phyloP scores from a whole-genome alignment of 176 grass and related monocot genomes.

The Oryza glumipatula region DNA sequence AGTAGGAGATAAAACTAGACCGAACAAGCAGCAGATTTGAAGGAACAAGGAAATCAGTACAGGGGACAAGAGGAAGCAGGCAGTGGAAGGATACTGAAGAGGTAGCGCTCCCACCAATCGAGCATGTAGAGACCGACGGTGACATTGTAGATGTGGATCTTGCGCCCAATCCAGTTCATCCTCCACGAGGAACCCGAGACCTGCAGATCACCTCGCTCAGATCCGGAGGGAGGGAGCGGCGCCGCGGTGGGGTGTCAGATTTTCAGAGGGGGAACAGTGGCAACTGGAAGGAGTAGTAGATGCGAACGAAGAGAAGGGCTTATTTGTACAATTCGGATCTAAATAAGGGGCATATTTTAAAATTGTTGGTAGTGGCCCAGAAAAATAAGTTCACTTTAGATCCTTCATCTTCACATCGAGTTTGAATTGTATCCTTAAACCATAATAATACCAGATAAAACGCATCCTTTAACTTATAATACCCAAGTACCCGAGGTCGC shows the following conservation, averaged over 20 bases:
- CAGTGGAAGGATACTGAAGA: slow-evolving; percentile 82
- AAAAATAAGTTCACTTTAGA: too few relatives aligned
- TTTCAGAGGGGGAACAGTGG: not conserved
- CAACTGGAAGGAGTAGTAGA: not conserved
- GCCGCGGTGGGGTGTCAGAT: not conserved
- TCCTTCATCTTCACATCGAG: too few relatives aligned
- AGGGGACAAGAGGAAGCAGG: not conserved
- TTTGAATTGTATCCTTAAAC: too few relatives aligned
- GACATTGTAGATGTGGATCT: slow-evolving; percentile 92
- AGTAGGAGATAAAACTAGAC: not conserved
- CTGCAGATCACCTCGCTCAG: slow-evolving; percentile 41
- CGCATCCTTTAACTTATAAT: too few relatives aligned
- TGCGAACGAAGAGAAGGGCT: not conserved
- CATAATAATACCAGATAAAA: too few relatives aligned
- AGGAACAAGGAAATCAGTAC: slow-evolving; percentile 1
- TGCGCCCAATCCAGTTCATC: slow-evolving; percentile 87
- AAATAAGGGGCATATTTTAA: not conserved
- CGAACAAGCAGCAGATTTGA: not conserved
- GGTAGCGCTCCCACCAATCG: slow-evolving; percentile 96
- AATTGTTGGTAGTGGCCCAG: not conserved
- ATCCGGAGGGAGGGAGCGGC: slow-evolving; percentile 30
- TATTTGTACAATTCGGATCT: not conserved
- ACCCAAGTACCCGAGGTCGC: too few relatives aligned
- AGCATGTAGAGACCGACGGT: slow-evolving; percentile 92
- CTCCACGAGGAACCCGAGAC: not conserved